Base-by-base conservation (phyloP, 2,329 filamentous ascomycete species). In the Tolypocladium pustulatum region DNA sequence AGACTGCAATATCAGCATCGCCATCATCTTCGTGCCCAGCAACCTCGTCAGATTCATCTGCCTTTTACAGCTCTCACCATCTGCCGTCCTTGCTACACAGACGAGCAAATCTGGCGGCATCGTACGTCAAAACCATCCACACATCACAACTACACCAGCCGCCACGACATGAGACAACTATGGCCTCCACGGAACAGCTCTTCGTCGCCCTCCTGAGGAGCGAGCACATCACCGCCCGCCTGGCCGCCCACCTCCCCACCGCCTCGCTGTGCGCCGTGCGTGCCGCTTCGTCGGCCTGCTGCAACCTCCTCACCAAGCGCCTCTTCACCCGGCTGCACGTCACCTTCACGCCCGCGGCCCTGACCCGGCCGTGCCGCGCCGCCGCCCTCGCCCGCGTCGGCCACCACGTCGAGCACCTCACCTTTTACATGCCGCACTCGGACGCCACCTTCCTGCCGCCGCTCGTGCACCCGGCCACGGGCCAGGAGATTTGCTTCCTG, bases 361-460 rank as follows among this genome's bases (percentile, higher is more conserved):
- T 96, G 69, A 91, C 89, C 56, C 87, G 86, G 65, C 83, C 86
- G 38, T 81, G 84, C 62, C 83, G 88, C 56, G 79, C 94, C 64
- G 84, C 88, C 61, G 90, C 90, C 30, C 79, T 96, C 59, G 82
- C 85, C 60, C 81, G 89, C 61, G 86, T 96, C 66, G 91, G 91
- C 59, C 85, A 86, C 64, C 84, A 93, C 71, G 82, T 95, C 66
- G 85, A 90, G 72, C 87, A 87, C 60, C 78, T 96, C 57, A 89
- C 83, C 59, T 95, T 96, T 75, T 81, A 80, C 68, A 82, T 95
- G 64, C 82, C 89, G 34, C 90, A 95, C 73, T 85, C 84, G 7
- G 76, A 83, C n/a, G 83, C 89, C 57, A 94, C 89, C 49, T 92
- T 92, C 69, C 79, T 96, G 10, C 89, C 91, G 20, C 91, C 91